Percentiles rank a stretch among this genome's conserved stretches.
phyloP scores from a whole-genome alignment of 2,329 filamentous ascomycete species.

The Colletotrichum scovillei region DNA sequence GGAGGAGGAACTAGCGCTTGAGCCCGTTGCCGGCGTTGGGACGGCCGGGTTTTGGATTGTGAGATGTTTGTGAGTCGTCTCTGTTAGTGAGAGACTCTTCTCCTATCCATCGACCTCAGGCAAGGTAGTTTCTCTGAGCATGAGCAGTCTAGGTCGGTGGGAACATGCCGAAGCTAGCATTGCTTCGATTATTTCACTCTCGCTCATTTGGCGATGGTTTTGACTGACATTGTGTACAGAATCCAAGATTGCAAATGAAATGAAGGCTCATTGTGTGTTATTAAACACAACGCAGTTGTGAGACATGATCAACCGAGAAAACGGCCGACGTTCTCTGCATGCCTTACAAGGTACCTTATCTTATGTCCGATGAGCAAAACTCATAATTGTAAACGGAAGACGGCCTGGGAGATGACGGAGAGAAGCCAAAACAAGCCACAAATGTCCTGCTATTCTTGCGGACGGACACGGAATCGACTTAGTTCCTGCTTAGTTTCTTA shows the following conservation, averaged over 20 bases:
- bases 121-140: no score
- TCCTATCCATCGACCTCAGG: neutral
- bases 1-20: constrained; percentile 18
- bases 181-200: neutral
- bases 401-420: neutral
- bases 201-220: neutral
- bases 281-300: neutral
- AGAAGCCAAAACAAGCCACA: constrained; percentile 23
- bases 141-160: neutral
- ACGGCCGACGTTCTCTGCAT: neutral
- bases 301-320: neutral
- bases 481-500: neutral
- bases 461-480: neutral
- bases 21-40: constrained; percentile 26
- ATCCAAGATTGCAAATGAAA: neutral
- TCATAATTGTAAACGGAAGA: neutral
- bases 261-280: neutral
- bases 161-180: neutral
- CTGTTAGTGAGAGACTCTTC: constrained; percentile 14
- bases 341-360: no score
- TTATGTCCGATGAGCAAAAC: neutral
- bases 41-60: constrained; percentile 8
- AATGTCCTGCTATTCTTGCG: constrained; percentile 11
- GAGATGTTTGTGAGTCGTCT: neutral
- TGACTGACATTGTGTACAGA: neutral